Percentiles rank a stretch among this genome's conserved stretches.
Evolutionary conservation across 306 rosid genomes (phyloP).

Genomic region (Prunus mira): DNA sequence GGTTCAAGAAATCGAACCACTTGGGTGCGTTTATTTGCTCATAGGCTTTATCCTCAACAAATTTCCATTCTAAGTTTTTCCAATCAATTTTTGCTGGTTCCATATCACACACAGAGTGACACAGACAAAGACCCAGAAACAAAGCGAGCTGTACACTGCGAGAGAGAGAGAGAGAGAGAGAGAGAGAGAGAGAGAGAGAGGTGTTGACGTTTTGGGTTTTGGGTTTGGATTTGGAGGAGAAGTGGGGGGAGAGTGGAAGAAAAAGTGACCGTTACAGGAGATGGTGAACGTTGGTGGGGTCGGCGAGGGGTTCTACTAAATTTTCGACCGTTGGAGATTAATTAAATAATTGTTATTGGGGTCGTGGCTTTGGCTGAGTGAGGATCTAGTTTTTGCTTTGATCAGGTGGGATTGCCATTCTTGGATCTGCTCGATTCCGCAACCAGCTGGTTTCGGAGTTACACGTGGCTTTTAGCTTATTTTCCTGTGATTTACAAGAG

Average conservation of each 20-base stretch:
- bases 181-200: background rate
- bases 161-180: background rate
- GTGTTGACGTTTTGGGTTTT: background rate
- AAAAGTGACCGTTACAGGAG: conserved; percentile 54
- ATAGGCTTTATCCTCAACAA: conserved; percentile 67
- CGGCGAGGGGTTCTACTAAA: background rate
- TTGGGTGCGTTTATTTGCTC: conserved; percentile 92
- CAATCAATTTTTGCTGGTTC: conserved; percentile 96
- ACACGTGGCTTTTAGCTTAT: background rate
- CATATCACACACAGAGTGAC: conserved; percentile 34
- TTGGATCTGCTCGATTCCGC: background rate
- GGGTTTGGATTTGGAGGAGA: background rate
- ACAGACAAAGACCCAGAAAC: background rate
- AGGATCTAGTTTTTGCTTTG: background rate
- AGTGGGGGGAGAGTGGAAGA: conserved; percentile 2
- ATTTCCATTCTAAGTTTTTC: conserved; percentile 78
- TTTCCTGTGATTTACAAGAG: no score
- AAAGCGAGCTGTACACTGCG: background rate
- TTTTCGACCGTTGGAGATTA: conserved; percentile 67
- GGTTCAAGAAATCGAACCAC: conserved; percentile 82
- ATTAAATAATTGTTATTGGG: background rate
- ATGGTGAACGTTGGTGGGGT: conserved; percentile 38
- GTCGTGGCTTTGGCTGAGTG: background rate
- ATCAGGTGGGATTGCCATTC: background rate
- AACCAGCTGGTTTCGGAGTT: background rate